A percentile compares a stretch with the other conserved stretches of the same genome.
Evolutionary conservation across 2,329 filamentous ascomycete species (phyloP).

Genomic region (Clonostachys chloroleuca): DNA sequence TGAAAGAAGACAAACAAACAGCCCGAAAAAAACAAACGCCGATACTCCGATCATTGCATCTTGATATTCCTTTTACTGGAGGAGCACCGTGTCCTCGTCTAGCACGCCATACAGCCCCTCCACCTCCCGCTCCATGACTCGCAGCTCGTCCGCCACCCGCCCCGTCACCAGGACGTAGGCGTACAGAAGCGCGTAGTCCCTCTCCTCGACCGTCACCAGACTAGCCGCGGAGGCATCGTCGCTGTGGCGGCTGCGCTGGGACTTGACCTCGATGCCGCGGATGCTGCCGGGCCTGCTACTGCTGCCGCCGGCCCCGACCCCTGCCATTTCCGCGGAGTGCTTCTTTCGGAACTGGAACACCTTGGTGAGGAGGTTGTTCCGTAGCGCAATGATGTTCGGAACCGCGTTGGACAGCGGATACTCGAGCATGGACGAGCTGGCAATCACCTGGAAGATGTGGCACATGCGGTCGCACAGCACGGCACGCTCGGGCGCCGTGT

Average conservation of each 20-base stretch:
- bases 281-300: too few species aligned
- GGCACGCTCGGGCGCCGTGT: slow-evolving; percentile 73
- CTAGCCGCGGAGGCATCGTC: background rate
- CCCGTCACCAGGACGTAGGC: slow-evolving; percentile 75
- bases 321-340: slow-evolving; percentile 31
- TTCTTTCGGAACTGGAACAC: slow-evolving; percentile 83
- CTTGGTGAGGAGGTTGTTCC: slow-evolving; percentile 80
- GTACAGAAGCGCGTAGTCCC: slow-evolving; percentile 88
- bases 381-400: slow-evolving; percentile 73
- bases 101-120: slow-evolving; percentile 60
- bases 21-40: too few species aligned
- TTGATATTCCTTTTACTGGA: slow-evolving; percentile 34
- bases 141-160: slow-evolving; percentile 61
- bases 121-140: slow-evolving; percentile 55
- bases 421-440: slow-evolving; percentile 89
- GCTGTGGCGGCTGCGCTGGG: too few species aligned
- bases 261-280: too few species aligned
- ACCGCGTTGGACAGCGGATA: slow-evolving; percentile 89
- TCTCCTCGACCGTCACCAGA: slow-evolving; percentile 50
- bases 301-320: too few species aligned
- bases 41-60: too few species aligned
- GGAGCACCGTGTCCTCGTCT: slow-evolving; percentile 51
- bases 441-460: slow-evolving; percentile 84
- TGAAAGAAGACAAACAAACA: too few species aligned
- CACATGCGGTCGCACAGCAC: slow-evolving; percentile 86